Base-by-base conservation (phyloP, 306 rosid genomes). In the Spatholobus suberectus region DNA sequence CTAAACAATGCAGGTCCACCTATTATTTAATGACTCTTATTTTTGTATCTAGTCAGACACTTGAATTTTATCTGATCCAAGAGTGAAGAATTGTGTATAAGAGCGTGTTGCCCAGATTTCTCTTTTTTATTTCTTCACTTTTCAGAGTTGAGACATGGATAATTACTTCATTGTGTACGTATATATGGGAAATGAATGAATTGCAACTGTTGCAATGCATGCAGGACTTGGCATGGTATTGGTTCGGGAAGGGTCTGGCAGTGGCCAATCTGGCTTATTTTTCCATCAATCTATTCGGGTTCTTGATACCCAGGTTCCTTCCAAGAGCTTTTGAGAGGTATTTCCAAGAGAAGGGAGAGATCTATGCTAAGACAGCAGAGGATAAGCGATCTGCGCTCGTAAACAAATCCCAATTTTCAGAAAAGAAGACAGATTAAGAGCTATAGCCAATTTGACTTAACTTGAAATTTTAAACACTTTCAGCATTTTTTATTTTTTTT, bases 241-340 rank as follows among this genome's bases (percentile, higher is more conserved):
- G 96, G 97, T 94, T 92, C 70, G 98, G 96, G 83, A 91, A 91
- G 85, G 76, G 71, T 72, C 73, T 92, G 9, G 90, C 97, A 0
- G 51, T 84, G 78, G 84, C 90, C 0, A 94, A 94, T 67, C 21
- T 92, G 73, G 77, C 9, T 3, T 94, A 92, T 65, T 92, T 94
- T 78, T 88, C 89, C 0, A 74, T 84, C 70, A 94, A 94, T 70
- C 80, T 94, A 57, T 91, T 88, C n/a, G 88, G 77, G 4, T 94
- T 94, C 86, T 73, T 94, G 86, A 83, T 94, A 62, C 97, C 97
- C 0, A 80, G 86, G 73, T 94, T 94, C 59, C 96, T 94, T 78
- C 98, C 98, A 2, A 88, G 91, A 79, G 94, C 97, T 3, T 90
- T 91, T 73, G 94, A 94, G 85, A 89, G 81, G 83, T 92, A 94